Conservation (phyloP, 345 rosid species). For the Erodium maritimum region DNA sequence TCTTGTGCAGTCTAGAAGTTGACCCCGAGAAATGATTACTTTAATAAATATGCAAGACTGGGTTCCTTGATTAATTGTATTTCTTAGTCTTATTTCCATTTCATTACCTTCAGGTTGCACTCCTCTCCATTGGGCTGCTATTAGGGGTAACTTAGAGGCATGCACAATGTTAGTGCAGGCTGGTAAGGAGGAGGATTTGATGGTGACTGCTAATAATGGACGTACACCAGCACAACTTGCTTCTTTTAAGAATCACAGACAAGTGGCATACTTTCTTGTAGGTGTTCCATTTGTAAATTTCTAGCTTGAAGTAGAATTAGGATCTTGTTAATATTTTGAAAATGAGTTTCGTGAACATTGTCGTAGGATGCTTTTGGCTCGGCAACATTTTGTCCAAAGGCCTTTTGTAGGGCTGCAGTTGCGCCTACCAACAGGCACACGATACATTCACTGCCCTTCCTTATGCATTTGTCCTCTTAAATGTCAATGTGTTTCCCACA, state of each 20-base stretch:
- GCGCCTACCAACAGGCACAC: not conserved
- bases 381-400: not conserved
- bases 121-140: conserved; percentile 98
- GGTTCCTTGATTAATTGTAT: not conserved
- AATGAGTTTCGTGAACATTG: not conserved
- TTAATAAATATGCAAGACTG: not conserved
- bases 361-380: not conserved
- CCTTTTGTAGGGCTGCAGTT: not conserved
- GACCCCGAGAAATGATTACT: conserved; percentile 1
- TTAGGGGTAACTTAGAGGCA: conserved; percentile 96
- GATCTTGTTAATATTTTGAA: not conserved
- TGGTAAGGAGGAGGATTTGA: conserved; percentile 87
- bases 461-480: not conserved
- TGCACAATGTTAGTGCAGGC: conserved; percentile 97
- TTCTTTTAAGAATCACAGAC: conserved; percentile 89
- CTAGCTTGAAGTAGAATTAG: not conserved
- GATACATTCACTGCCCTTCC: not conserved
- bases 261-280: conserved; percentile 98
- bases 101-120: conserved; percentile 62
- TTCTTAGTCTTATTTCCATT: conserved; percentile 4
- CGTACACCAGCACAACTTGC: conserved; percentile 99
- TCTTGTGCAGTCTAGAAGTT: not conserved
- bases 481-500: too few species aligned
- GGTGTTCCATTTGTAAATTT: conserved; percentile 29
- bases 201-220: conserved; percentile 79